Conservation (phyloP, 495 filamentous ascomycete genomes). For the Bombardia bombarda region DNA sequence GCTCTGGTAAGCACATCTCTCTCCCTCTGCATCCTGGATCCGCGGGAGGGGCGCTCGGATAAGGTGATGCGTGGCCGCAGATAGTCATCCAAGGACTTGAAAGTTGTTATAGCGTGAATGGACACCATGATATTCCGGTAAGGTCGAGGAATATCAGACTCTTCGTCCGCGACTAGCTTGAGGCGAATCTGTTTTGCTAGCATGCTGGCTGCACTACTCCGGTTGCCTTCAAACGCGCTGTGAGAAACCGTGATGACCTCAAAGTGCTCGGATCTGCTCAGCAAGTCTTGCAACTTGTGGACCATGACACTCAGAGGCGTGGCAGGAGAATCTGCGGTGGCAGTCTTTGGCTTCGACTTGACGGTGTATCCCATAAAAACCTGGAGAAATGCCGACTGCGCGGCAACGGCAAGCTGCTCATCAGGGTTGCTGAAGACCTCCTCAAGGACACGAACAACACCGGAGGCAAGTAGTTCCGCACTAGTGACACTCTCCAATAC, state of each 20-base stretch:
- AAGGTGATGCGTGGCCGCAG: conserved; percentile 81
- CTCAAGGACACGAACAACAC: conserved; percentile 75
- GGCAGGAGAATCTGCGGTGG: conserved; percentile 53
- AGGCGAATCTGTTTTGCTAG: conserved; percentile 91
- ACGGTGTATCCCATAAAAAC: conserved; percentile 81
- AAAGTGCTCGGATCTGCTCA: conserved; percentile 96
- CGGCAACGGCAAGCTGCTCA: conserved; percentile 45
- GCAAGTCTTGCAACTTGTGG: conserved; percentile 88
- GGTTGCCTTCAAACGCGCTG: conserved; percentile 83
- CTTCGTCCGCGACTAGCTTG: conserved; percentile 82
- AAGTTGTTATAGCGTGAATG: conserved; percentile 96
- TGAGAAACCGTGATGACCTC: conserved; percentile 94
- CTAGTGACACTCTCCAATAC: conserved; percentile 91
- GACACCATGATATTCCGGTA: conserved; percentile 95
- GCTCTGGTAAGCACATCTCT: conserved; percentile 61
- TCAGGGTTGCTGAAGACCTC: conserved; percentile 69
- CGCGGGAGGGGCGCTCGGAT: conserved; percentile 71
- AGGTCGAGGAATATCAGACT: conserved; percentile 72
- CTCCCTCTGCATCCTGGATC: conserved; percentile 44
- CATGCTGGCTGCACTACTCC: conserved; percentile 91
- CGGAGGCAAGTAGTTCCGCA: conserved; percentile 84
- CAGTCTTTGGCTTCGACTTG: conserved; percentile 53
- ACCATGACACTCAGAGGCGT: conserved; percentile 89
- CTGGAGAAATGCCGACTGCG: conserved; percentile 78
- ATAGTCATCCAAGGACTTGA: conserved; percentile 96